A percentile compares a stretch with the other conserved stretches of the same genome.
These are phyloP conservation scores for Rosellinia necatrix DNA, from an alignment of 2,329 filamentous ascomycete species.

Conservation along the genomic window DNA sequence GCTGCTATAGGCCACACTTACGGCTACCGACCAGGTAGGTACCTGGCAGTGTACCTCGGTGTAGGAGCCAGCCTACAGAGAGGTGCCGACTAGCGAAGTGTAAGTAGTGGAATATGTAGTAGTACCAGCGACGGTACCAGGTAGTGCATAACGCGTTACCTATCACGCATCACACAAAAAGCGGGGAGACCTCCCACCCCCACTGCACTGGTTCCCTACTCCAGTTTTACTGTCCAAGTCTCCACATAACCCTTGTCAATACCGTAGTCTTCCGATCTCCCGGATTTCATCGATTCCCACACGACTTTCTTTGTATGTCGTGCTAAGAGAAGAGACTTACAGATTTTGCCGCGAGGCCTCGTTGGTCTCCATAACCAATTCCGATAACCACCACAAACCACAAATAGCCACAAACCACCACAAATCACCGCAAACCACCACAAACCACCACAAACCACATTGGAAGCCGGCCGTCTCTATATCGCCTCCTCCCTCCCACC, in stretches of 20 bases:
- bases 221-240: slow-evolving; percentile 15
- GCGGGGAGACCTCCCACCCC: slow-evolving; percentile 18
- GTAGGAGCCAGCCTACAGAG: too few species aligned
- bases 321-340: slow-evolving; percentile 7
- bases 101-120: too few species aligned
- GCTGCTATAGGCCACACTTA: slow-evolving; percentile 1
- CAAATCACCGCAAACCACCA: slow-evolving; percentile 18
- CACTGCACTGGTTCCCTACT: slow-evolving; percentile 11
- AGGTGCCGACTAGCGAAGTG: too few species aligned
- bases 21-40: background rate
- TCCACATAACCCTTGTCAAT: slow-evolving; percentile 27
- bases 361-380: slow-evolving; percentile 10
- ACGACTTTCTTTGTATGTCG: slow-evolving; percentile 9
- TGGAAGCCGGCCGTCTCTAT: slow-evolving; percentile 7
- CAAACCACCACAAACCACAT: slow-evolving; percentile 3
- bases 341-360: slow-evolving; percentile 29
- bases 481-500: slow-evolving; percentile 8
- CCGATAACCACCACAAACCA: slow-evolving; percentile 17
- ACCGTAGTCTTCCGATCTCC: slow-evolving; percentile 40
- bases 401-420: background rate
- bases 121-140: too few species aligned
- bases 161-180: slow-evolving; percentile 18
- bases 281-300: slow-evolving; percentile 34
- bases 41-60: too few species aligned
- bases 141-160: slow-evolving; percentile 6